phyloP scores from a whole-genome alignment of 805 yeast genomes.

The Myxozyma neotropica region DNA sequence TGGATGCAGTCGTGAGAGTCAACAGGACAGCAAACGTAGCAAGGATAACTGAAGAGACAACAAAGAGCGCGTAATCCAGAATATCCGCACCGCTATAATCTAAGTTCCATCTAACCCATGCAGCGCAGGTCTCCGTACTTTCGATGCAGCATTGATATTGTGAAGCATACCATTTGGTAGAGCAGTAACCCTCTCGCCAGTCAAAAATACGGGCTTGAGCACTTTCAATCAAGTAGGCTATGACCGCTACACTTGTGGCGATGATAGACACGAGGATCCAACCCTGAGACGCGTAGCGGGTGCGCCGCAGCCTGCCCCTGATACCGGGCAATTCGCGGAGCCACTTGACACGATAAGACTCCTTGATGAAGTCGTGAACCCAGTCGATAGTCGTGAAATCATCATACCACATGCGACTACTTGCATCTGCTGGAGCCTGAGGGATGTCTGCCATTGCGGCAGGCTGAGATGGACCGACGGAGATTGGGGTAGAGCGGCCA shows the following conservation, averaged over 20 bases:
- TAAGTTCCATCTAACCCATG: constrained; percentile 45
- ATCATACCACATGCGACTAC: constrained; percentile 46
- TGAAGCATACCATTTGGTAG: constrained; percentile 49
- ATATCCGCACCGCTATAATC: constrained; percentile 19
- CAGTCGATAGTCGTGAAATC: constrained; percentile 66
- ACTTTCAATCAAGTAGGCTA: constrained; percentile 54
- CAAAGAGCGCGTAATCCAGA: constrained; percentile 44
- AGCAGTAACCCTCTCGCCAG: constrained; percentile 56
- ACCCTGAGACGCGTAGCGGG: constrained; percentile 48
- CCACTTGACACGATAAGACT: constrained; percentile 48
- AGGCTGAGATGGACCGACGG: constrained; percentile 2
- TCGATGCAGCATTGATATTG: constrained; percentile 49
- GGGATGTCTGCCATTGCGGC: not conserved
- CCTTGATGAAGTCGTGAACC: constrained; percentile 53
- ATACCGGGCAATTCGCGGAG: constrained; percentile 45
- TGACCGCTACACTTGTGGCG: constrained; percentile 51
- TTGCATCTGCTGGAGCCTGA: constrained; percentile 6
- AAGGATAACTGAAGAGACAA: constrained; percentile 18
- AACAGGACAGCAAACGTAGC: constrained; percentile 45
- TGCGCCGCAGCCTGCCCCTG: constrained; percentile 40
- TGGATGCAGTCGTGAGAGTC: constrained; percentile 50
- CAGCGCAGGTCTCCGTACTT: constrained; percentile 40
- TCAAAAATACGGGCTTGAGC: constrained; percentile 54
- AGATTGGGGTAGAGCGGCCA: not conserved
- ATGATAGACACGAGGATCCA: constrained; percentile 55